A percentile compares a stretch with the other conserved stretches of the same genome.
These are phyloP conservation scores for Thelephora ganbajun DNA, from an alignment of 768 basidiomycete genomes.

Conservation along the genomic window DNA sequence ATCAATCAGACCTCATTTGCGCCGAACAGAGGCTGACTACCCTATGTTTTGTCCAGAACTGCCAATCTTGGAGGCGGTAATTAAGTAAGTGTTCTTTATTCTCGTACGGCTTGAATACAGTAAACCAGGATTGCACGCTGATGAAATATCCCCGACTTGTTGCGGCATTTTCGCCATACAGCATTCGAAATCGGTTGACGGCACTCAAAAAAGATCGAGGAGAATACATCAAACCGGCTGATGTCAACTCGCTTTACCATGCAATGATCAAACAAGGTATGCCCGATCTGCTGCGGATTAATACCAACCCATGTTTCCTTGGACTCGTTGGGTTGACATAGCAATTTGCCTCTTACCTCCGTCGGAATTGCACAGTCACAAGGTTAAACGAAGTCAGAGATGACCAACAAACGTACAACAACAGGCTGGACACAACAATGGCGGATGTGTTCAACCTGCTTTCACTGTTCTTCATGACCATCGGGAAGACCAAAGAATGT, in stretches of 20 bases:
- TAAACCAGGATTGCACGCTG: too few relatives aligned
- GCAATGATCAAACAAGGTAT: slow-evolving; percentile 86
- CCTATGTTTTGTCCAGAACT: slow-evolving; percentile 43
- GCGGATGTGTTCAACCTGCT: slow-evolving; percentile 93
- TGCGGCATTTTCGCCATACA: slow-evolving; percentile 18
- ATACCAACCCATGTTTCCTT: not conserved
- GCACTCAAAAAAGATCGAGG: slow-evolving; percentile 88
- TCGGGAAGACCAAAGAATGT: slow-evolving; percentile 88
- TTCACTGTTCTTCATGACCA: slow-evolving; percentile 94
- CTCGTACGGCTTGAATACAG: too few relatives aligned
- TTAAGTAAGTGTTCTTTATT: slow-evolving; percentile 45
- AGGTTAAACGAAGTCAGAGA: slow-evolving; percentile 85
- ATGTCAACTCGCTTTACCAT: slow-evolving; percentile 88
- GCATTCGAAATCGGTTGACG: slow-evolving; percentile 90
- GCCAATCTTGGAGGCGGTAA: slow-evolving; percentile 87
- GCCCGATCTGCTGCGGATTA: slow-evolving; percentile 8
- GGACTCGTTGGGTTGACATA: not conserved
- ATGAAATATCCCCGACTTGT: slow-evolving; percentile 1
- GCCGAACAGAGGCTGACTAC: slow-evolving; percentile 9
- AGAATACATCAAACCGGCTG: slow-evolving; percentile 84
- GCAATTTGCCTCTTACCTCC: slow-evolving; percentile 5
- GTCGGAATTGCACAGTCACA: slow-evolving; percentile 39
- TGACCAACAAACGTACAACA: slow-evolving; percentile 60
- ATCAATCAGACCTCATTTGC: not conserved
- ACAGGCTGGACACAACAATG: slow-evolving; percentile 88